Percentiles rank a stretch among this genome's conserved stretches.
phyloP scores from a whole-genome alignment of 208 protist genomes.

The Acanthamoeba divionensis region DNA sequence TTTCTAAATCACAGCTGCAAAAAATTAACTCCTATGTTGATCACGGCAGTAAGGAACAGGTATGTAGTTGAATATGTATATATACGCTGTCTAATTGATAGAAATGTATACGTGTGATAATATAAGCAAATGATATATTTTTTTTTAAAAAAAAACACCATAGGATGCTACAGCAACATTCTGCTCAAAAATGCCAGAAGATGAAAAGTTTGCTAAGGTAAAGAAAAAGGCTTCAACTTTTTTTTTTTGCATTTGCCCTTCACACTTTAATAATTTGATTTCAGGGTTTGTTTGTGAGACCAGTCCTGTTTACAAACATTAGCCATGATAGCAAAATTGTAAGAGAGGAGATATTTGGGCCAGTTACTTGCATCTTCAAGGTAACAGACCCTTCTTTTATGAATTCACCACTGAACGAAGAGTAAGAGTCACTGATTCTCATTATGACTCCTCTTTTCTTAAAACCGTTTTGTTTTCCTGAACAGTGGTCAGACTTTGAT shows the following conservation, averaged over 20 bases:
- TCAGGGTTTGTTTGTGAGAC: constrained; percentile 36
- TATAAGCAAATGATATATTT: not conserved
- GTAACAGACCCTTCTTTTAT: not conserved
- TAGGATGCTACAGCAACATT: not conserved
- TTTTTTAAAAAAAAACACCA: too few relatives aligned
- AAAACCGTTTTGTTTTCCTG: not conserved
- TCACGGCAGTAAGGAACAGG: not conserved
- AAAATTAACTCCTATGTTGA: constrained; percentile 27
- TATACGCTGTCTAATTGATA: too few relatives aligned
- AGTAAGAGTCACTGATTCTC: too few relatives aligned
- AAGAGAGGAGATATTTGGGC: constrained; percentile 66
- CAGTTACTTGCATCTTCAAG: constrained; percentile 48
- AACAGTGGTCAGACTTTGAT: not conserved
- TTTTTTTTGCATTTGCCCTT: not conserved
- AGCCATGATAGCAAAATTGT: constrained; percentile 1
- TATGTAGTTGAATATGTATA: not conserved
- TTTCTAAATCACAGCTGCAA: constrained; percentile 45
- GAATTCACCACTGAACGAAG: too few relatives aligned
- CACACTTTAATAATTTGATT: not conserved
- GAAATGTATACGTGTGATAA: not conserved
- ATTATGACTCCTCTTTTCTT: too few relatives aligned
- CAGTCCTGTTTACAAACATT: constrained; percentile 53
- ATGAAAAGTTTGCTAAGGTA: not conserved
- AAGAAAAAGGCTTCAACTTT: not conserved
- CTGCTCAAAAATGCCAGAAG: not conserved